These are phyloP conservation scores for Trametes sp. DNA, from an alignment of 1,284 basidiomycete genomes.

Conservation along the genomic window DNA sequence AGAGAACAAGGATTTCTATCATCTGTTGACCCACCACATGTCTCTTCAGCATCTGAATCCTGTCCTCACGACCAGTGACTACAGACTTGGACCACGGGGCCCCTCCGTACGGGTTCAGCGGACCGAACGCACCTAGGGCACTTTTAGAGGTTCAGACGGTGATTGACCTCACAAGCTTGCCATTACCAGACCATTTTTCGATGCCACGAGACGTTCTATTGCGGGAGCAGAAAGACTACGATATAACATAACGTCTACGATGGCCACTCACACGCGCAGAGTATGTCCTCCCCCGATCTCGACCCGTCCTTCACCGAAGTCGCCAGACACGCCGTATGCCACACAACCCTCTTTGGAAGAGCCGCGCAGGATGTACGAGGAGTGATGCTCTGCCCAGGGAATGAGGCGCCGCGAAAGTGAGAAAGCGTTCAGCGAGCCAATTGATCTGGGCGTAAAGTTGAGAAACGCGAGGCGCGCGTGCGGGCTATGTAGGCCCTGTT, in stretches of 20 bases:
- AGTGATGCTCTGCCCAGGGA: constrained; percentile 30
- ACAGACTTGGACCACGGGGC: too few species aligned
- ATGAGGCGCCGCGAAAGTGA: constrained; percentile 32
- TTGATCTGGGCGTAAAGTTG: constrained; percentile 25
- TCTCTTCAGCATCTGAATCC: too few species aligned
- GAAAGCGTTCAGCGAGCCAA: constrained; percentile 32
- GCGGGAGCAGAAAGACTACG: background rate
- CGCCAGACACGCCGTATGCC: constrained; percentile 20
- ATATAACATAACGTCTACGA: background rate
- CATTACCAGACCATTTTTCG: too few species aligned
- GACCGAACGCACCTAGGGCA: too few species aligned
- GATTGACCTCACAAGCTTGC: too few species aligned
- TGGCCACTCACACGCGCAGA: background rate
- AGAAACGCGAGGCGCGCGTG: background rate
- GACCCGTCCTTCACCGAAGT: constrained; percentile 19
- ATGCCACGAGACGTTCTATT: background rate
- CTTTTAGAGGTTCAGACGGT: too few species aligned
- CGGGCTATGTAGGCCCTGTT: background rate
- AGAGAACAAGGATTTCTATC: too few species aligned
- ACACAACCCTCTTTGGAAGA: constrained; percentile 14
- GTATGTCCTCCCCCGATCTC: constrained; percentile 24
- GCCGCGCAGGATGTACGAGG: constrained; percentile 4
- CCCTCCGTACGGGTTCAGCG: too few species aligned
- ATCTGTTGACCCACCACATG: too few species aligned
- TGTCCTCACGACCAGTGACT: too few species aligned